phyloP scores from a whole-genome alignment of 2,329 filamentous ascomycete genomes.

The Fusarium circinatum region DNA sequence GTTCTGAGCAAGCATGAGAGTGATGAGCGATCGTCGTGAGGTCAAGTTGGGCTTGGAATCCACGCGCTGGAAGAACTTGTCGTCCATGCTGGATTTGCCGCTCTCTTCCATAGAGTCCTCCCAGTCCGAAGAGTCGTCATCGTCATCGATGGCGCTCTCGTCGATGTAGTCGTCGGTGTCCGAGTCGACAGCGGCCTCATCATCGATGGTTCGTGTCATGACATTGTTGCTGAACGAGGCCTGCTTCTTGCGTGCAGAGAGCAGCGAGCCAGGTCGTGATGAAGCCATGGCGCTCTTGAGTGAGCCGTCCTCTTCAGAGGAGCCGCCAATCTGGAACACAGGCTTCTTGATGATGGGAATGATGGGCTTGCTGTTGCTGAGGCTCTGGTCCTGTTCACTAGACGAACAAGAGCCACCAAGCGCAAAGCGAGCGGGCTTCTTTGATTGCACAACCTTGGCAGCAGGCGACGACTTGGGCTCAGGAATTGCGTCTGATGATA shows the following conservation, averaged over 20 bases:
- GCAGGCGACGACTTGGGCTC: conserved; percentile 67
- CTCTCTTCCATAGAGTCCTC: conserved; percentile 81
- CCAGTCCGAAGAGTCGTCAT: conserved; percentile 71
- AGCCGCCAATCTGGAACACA: conserved; percentile 65
- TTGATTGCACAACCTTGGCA: conserved; percentile 74
- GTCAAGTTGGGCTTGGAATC: conserved; percentile 87
- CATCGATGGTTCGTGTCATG: conserved; percentile 71
- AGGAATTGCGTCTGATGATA: conserved; percentile 68
- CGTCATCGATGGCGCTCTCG: conserved; percentile 83
- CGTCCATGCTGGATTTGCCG: conserved; percentile 83
- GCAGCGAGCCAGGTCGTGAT: conserved; percentile 54
- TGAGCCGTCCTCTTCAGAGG: conserved; percentile 83
- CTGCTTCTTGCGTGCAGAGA: conserved; percentile 72
- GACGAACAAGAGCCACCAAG: conserved; percentile 87
- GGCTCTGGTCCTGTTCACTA: conserved; percentile 61
- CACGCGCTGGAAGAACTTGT: conserved; percentile 88
- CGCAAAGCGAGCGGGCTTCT: conserved; percentile 72
- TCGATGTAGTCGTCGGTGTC: conserved; percentile 77
- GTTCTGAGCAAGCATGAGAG: conserved; percentile 83
- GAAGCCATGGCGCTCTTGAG: conserved; percentile 65
- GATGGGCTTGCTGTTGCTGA: conserved; percentile 54
- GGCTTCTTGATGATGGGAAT: conserved; percentile 47
- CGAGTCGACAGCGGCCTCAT: conserved; percentile 63
- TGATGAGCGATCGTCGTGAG: conserved; percentile 88
- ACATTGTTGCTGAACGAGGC: conserved; percentile 85